Evolutionary conservation across 2,329 filamentous ascomycete genomes (phyloP).

Genomic region (Ophiostoma pallidulum): DNA sequence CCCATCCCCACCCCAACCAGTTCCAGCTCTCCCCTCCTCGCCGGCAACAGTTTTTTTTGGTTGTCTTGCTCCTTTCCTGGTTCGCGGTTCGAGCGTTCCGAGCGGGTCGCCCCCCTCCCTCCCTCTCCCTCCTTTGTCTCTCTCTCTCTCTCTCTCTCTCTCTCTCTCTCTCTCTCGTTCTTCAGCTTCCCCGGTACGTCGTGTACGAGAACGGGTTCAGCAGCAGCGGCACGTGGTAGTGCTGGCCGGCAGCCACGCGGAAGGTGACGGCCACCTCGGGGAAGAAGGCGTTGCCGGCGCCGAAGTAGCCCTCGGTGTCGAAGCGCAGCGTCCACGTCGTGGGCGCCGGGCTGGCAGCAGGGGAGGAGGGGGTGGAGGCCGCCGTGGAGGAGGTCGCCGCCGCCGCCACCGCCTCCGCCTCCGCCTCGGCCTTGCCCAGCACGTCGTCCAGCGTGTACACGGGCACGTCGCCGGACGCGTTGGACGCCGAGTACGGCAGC

Average conservation of each 20-base stretch:
- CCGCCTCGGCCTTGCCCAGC: slow-evolving; percentile 31
- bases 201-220: slow-evolving; percentile 73
- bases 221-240: slow-evolving; percentile 72
- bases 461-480: slow-evolving; percentile 45
- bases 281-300: slow-evolving; percentile 48
- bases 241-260: slow-evolving; percentile 45
- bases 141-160: neutral
- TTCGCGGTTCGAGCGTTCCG: too few relatives aligned
- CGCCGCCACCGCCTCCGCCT: slow-evolving; percentile 18
- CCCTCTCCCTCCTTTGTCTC: too few relatives aligned
- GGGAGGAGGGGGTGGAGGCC: neutral
- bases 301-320: slow-evolving; percentile 64
- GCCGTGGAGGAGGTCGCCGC: slow-evolving; percentile 1
- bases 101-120: too few relatives aligned
- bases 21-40: too few relatives aligned
- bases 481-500: slow-evolving; percentile 47
- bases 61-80: too few relatives aligned
- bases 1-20: too few relatives aligned
- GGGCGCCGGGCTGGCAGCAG: too few relatives aligned
- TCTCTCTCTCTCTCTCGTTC: neutral
- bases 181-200: slow-evolving; percentile 67
- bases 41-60: too few relatives aligned
- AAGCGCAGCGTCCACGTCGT: slow-evolving; percentile 62
- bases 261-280: slow-evolving; percentile 49
- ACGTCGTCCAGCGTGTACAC: slow-evolving; percentile 50